These are phyloP conservation scores for Otatea glauca DNA, from an alignment of 176 grass and related monocot species.

Conservation along the genomic window DNA sequence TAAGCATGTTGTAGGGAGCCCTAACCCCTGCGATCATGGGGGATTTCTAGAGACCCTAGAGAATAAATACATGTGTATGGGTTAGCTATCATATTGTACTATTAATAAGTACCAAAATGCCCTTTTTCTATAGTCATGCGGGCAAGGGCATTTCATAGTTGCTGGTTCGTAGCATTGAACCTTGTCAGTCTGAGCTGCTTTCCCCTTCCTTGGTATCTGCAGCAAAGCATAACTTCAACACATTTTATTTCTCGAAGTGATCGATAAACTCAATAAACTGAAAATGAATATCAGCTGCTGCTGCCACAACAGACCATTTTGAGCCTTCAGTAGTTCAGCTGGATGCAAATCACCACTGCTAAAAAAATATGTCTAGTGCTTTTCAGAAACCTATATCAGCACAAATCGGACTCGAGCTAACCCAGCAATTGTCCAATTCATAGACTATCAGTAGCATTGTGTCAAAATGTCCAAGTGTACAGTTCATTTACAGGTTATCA, in stretches of 20 bases:
- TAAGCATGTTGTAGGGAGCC: too few relatives aligned
- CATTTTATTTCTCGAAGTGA: neutral
- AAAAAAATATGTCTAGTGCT: neutral
- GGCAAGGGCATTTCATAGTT: slow-evolving; percentile 99
- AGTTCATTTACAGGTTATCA: neutral
- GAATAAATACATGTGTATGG: too few relatives aligned
- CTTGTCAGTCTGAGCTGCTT: slow-evolving; percentile 64
- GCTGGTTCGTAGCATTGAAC: slow-evolving; percentile 95
- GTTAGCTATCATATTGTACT: too few relatives aligned
- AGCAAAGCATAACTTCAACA: slow-evolving; percentile 32
- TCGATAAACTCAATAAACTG: neutral
- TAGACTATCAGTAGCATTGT: neutral
- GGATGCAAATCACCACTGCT: neutral
- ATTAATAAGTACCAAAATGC: too few relatives aligned
- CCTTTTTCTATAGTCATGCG: too few relatives aligned
- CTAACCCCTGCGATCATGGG: too few relatives aligned
- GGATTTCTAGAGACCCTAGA: too few relatives aligned
- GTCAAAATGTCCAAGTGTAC: neutral
- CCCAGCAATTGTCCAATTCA: neutral
- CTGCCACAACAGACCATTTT: neutral
- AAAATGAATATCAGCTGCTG: neutral
- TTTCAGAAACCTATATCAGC: slow-evolving; percentile 8
- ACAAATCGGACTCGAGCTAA: neutral
- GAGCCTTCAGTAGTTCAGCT: neutral
- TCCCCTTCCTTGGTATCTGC: slow-evolving; percentile 89